These are phyloP conservation scores for Bisporella sp. DNA, from an alignment of 2,329 filamentous ascomycete species.

Conservation along the genomic window DNA sequence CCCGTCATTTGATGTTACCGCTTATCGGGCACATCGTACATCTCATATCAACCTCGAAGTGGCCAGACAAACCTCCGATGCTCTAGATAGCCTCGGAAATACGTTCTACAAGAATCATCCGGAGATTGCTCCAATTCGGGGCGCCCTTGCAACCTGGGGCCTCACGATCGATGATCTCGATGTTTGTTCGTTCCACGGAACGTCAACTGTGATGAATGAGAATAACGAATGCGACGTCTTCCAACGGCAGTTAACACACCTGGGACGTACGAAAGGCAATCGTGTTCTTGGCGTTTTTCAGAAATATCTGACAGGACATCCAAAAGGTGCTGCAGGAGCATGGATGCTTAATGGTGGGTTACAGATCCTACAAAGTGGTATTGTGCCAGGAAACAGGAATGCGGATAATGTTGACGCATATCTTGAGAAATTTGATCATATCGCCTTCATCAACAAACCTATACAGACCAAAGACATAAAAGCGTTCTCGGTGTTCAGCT, in stretches of 20 bases:
- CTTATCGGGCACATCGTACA: background rate
- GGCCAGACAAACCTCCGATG: background rate
- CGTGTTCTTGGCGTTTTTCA: constrained; percentile 93
- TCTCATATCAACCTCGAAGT: background rate
- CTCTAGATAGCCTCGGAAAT: constrained; percentile 47
- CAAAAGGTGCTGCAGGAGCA: constrained; percentile 94
- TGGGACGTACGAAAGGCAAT: constrained; percentile 85
- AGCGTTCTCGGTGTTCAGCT: constrained; percentile 94
- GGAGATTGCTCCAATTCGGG: constrained; percentile 88
- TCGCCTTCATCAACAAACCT: constrained; percentile 85
- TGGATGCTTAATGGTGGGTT: constrained; percentile 99
- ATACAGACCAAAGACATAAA: constrained; percentile 91
- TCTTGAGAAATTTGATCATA: constrained; percentile 93
- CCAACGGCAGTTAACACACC: constrained; percentile 86
- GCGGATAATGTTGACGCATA: constrained; percentile 91
- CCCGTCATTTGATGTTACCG: background rate
- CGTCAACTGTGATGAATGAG: constrained; percentile 93
- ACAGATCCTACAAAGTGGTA: constrained; percentile 83
- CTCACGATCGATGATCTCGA: constrained; percentile 89
- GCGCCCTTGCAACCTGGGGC: constrained; percentile 91
- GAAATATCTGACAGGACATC: constrained; percentile 94
- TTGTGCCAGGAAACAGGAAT: constrained; percentile 93
- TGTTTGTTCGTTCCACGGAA: constrained; percentile 97
- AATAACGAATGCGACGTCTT: constrained; percentile 97
- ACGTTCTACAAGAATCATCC: constrained; percentile 92